These are phyloP conservation scores for Wakefieldia striispora DNA, from an alignment of 768 basidiomycete genomes.

Conservation along the genomic window DNA sequence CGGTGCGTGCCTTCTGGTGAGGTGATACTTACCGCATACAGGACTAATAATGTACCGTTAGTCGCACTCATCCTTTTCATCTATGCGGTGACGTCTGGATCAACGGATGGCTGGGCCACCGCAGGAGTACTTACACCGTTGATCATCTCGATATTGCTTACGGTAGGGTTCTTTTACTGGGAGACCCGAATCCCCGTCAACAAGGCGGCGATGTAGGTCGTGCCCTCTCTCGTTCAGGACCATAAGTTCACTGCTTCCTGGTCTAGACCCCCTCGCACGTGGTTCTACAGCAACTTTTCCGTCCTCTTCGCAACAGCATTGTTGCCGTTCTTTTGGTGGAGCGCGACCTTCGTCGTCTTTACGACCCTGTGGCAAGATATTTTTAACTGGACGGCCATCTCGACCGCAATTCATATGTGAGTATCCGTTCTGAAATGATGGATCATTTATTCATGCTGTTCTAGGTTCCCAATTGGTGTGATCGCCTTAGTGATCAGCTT, in stretches of 20 bases:
- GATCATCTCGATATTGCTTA: slow-evolving; percentile 41
- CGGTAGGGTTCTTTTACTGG: slow-evolving; percentile 49
- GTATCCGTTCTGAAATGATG: slow-evolving; percentile 1
- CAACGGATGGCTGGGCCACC: slow-evolving; percentile 48
- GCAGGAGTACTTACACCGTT: slow-evolving; percentile 46
- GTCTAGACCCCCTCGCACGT: slow-evolving; percentile 40
- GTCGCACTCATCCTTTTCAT: slow-evolving; percentile 40
- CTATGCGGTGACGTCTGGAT: slow-evolving; percentile 45
- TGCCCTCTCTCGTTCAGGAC: not conserved
- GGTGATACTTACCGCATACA: not conserved
- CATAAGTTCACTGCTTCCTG: not conserved
- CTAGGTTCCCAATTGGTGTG: slow-evolving; percentile 42
- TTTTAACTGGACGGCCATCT: slow-evolving; percentile 42
- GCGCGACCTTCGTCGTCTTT: slow-evolving; percentile 32
- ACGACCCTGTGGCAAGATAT: slow-evolving; percentile 41
- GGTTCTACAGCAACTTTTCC: slow-evolving; percentile 42
- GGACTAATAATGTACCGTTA: slow-evolving; percentile 9
- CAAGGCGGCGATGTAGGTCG: slow-evolving; percentile 41
- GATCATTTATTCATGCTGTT: slow-evolving; percentile 1
- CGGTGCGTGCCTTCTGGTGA: slow-evolving; percentile 18
- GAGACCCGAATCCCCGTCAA: slow-evolving; percentile 42
- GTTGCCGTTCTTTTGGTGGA: slow-evolving; percentile 45
- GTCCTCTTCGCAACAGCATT: slow-evolving; percentile 38
- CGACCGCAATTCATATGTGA: slow-evolving; percentile 40
- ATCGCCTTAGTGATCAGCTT: slow-evolving; percentile 36